Evolutionary conservation across 495 filamentous ascomycete genomes (phyloP).

Genomic region (Penicillium turbatum): DNA sequence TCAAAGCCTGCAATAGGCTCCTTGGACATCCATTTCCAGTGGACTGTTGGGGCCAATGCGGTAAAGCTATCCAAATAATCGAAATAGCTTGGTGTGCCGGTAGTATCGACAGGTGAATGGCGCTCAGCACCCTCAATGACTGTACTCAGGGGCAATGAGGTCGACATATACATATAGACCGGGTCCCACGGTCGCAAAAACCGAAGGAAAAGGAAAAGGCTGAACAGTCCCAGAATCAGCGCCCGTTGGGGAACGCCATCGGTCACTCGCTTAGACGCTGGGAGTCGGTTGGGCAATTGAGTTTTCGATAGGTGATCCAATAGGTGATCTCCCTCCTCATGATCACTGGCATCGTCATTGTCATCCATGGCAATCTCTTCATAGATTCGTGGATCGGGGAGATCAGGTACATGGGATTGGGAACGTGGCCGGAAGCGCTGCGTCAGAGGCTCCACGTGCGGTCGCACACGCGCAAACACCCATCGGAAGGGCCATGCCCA

Average conservation of each 20-base stretch:
- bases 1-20: constrained; percentile 25
- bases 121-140: constrained; percentile 26
- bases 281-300: neutral
- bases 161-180: constrained; percentile 32
- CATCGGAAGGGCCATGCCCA: constrained; percentile 30
- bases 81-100: constrained; percentile 20
- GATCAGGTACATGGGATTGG: constrained; percentile 2
- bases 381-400: constrained; percentile 30
- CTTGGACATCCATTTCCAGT: constrained; percentile 32
- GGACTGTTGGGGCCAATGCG: constrained; percentile 22
- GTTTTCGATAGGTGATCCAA: constrained; percentile 16
- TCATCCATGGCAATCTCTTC: constrained; percentile 30
- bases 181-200: constrained; percentile 28
- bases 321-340: constrained; percentile 23
- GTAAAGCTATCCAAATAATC: constrained; percentile 20
- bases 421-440: constrained; percentile 8
- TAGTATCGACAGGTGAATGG: constrained; percentile 22
- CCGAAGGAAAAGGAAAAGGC: constrained; percentile 23
- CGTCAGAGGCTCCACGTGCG: constrained; percentile 6
- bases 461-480: constrained; percentile 15
- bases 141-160: constrained; percentile 25
- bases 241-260: constrained; percentile 16
- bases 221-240: constrained; percentile 16
- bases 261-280: constrained; percentile 10
- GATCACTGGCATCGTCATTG: constrained; percentile 30